Conservation (phyloP, 1,284 basidiomycete genomes). For the Malassezia slooffiae region DNA sequence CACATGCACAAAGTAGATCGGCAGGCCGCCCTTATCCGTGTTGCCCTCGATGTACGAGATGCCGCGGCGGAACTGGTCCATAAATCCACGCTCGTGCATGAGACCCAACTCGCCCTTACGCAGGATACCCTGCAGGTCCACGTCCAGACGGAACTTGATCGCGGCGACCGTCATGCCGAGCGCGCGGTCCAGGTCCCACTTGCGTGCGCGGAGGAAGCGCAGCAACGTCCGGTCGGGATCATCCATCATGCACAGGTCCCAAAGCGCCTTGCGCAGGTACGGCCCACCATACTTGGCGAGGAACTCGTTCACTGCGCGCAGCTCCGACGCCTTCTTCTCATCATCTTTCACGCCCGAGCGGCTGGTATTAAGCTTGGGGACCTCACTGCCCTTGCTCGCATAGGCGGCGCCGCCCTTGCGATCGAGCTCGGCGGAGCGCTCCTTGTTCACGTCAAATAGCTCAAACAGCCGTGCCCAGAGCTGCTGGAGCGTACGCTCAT, state of each 20-base stretch:
- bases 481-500: conserved; percentile 32
- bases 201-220: conserved; percentile 46
- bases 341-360: conserved; percentile 33
- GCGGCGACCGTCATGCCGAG: conserved; percentile 44
- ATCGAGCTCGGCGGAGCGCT: conserved; percentile 33
- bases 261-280: conserved; percentile 31
- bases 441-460: conserved; percentile 35
- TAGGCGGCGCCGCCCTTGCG: conserved; percentile 23
- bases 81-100: conserved; percentile 42
- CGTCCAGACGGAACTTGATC: conserved; percentile 46
- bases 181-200: conserved; percentile 45
- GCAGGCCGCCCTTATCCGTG: conserved; percentile 37
- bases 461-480: conserved; percentile 33
- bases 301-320: conserved; percentile 35
- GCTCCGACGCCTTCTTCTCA: conserved; percentile 34
- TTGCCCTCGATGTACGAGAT: conserved; percentile 47
- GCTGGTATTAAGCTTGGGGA: conserved; percentile 16
- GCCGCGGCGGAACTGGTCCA: conserved; percentile 45
- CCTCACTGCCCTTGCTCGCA: conserved; percentile 14
- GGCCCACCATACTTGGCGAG: conserved; percentile 43
- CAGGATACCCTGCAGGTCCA: conserved; percentile 40
- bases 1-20: conserved; percentile 46
- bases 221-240: conserved; percentile 41
- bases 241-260: conserved; percentile 34
- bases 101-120: conserved; percentile 44